Percentiles rank a stretch among this genome's conserved stretches.
phyloP scores from a whole-genome alignment of 176 grass and related monocot genomes.

The Musa beccarii region DNA sequence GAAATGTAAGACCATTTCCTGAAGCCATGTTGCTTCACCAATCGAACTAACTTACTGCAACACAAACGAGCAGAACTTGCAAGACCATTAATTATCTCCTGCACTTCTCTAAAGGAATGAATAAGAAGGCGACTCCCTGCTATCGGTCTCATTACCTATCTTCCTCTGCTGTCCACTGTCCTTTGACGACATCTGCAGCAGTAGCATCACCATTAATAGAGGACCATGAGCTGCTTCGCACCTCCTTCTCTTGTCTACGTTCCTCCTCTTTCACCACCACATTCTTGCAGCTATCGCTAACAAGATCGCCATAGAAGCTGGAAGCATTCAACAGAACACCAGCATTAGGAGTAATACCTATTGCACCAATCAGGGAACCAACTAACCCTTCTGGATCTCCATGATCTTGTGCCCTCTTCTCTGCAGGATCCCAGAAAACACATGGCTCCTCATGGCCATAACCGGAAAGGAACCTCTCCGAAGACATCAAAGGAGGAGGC shows the following conservation, averaged over 20 bases:
- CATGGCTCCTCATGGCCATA: neutral
- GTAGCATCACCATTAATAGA: neutral
- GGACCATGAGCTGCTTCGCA: neutral
- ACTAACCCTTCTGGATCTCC: neutral
- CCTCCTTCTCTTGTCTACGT: neutral
- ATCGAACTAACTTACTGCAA: slow-evolving; percentile 32
- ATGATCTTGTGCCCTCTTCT: neutral
- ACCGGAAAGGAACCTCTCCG: slow-evolving; percentile 33
- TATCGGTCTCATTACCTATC: slow-evolving; percentile 28
- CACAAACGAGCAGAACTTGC: neutral
- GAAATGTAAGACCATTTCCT: slow-evolving; percentile 58
- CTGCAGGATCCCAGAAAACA: neutral
- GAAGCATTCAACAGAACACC: slow-evolving; percentile 25
- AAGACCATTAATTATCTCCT: neutral
- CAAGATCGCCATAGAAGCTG: slow-evolving; percentile 20
- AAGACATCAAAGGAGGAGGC: slow-evolving; percentile 8
- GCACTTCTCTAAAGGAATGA: neutral
- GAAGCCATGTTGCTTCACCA: slow-evolving; percentile 45
- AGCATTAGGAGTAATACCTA: slow-evolving; percentile 6
- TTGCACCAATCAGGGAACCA: neutral
- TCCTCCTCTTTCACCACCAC: neutral
- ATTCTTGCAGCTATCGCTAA: neutral
- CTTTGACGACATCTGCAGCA: slow-evolving; percentile 28
- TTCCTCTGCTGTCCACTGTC: slow-evolving; percentile 55
- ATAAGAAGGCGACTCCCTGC: neutral